Base-by-base conservation (phyloP, 202 grass and related monocot genomes). In the Hordeum pubiflorum region DNA sequence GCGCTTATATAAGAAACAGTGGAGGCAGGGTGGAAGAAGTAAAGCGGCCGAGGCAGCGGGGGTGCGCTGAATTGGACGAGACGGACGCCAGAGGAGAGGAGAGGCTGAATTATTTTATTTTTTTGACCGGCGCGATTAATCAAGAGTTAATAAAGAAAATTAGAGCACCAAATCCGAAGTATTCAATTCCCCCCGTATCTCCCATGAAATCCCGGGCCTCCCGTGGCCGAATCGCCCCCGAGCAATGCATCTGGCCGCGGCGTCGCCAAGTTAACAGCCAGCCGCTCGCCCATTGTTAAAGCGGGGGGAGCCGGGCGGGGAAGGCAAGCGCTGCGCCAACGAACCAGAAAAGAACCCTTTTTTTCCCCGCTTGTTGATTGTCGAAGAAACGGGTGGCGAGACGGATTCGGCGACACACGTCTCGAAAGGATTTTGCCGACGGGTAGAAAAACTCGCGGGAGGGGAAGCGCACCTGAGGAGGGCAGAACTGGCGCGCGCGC, bases 1-100 rank as follows among this genome's bases (percentile, higher is more conserved):
- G 27, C 55, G 63, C 84, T 87, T 87, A 93, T 89, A 89, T 87
- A 93, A 91, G 85, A 86, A 93, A 91, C 87, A 88, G 77, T 82
- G 40, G 40, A 24, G 20, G 21, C 5, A 41, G 4, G 4, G 4
- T 2, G 63, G 36, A 11, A 23, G 36, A 11, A 40, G 36, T 12
- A 79, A 82, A 86, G 74, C 32, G 71, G 75, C 63, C 84, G 76
- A 29, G 40, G 24, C 33, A 38, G 3, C 32, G 32, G 63, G 63
- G 17, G 33, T 20, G 76, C 74, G 64, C 62, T 89, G 74, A 84
- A 91, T 89, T 87, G 79, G 38, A 59, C 44, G 72, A 82, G 79
- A 75, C 58, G 80, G 58, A 36, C 64, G 67, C 75, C 74, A 79
- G 75, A 56, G 37, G 20, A 72, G 82, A 63, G 21, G 20, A 20